These are phyloP conservation scores for Tuber magnatum DNA, from an alignment of 495 filamentous ascomycete genomes.

Conservation along the genomic window DNA sequence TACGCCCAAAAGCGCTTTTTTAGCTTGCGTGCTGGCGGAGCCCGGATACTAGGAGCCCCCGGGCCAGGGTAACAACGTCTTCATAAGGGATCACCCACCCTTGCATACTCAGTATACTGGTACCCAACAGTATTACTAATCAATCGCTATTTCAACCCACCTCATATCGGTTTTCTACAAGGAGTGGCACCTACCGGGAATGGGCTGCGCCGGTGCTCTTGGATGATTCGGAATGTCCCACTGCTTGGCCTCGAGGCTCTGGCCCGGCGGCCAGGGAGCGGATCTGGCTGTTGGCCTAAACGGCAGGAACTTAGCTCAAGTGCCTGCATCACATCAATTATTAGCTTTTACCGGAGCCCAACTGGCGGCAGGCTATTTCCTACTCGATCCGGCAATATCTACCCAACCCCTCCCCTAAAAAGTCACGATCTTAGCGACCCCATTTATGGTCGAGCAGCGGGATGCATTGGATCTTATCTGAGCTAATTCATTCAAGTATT, in stretches of 20 bases:
- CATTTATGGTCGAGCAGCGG: too few relatives aligned
- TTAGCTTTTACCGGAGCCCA: neutral
- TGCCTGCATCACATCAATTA: neutral
- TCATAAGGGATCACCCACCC: neutral
- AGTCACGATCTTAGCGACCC: neutral
- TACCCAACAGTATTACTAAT: neutral
- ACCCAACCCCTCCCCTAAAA: neutral
- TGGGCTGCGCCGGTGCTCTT: neutral
- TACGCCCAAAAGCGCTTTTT: too few relatives aligned
- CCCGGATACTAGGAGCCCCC: neutral
- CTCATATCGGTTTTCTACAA: neutral
- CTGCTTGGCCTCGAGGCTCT: neutral
- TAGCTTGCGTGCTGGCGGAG: neutral
- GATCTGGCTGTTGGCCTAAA: neutral
- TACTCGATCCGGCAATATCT: neutral
- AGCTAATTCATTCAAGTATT: too few relatives aligned
- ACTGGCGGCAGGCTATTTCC: neutral
- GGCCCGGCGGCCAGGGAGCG: neutral
- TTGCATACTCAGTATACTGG: too few relatives aligned
- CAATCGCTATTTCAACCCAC: neutral
- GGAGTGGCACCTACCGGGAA: neutral
- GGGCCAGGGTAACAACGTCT: neutral
- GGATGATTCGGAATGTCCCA: neutral
- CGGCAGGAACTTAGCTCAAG: neutral
- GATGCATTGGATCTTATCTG: too few relatives aligned